These are phyloP conservation scores for Triticum dicoccoides DNA, from an alignment of 176 grass and related monocot species.

Conservation along the genomic window DNA sequence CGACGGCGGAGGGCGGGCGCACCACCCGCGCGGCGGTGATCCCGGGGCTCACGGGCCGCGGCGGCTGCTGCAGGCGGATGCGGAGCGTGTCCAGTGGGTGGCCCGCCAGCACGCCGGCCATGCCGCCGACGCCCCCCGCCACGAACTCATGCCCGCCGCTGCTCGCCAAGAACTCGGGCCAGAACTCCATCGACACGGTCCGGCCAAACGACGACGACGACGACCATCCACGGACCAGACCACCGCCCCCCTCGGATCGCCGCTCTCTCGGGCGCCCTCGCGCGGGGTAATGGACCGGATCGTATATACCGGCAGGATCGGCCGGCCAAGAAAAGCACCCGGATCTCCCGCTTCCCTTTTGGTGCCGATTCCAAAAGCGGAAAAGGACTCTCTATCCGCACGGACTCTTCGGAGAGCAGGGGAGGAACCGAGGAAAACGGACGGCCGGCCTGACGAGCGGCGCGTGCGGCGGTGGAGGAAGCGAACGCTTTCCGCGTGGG, in stretches of 20 bases:
- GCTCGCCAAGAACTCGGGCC: slow-evolving; percentile 92
- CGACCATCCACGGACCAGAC: slow-evolving; percentile 11
- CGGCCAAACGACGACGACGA: background rate
- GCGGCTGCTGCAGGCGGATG: slow-evolving; percentile 83
- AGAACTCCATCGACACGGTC: slow-evolving; percentile 77
- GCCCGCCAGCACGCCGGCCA: slow-evolving; percentile 87
- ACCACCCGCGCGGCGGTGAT: slow-evolving; percentile 7
- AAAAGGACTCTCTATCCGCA: background rate
- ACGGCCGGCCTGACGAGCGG: background rate
- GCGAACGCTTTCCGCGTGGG: background rate
- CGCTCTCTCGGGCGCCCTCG: background rate
- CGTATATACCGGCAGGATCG: background rate
- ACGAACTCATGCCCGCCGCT: slow-evolving; percentile 83
- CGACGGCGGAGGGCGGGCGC: slow-evolving; percentile 36
- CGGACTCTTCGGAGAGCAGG: background rate
- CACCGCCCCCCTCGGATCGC: background rate
- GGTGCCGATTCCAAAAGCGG: slow-evolving; percentile 5
- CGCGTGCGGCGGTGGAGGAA: background rate
- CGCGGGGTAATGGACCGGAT: background rate
- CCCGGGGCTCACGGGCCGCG: slow-evolving; percentile 23
- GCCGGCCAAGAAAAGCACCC: background rate
- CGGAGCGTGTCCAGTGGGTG: slow-evolving; percentile 93
- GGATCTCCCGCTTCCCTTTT: background rate
- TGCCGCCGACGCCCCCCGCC: slow-evolving; percentile 82
- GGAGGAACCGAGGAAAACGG: background rate